phyloP scores from a whole-genome alignment of 768 basidiomycete species.

The Pisolithus tinctorius region DNA sequence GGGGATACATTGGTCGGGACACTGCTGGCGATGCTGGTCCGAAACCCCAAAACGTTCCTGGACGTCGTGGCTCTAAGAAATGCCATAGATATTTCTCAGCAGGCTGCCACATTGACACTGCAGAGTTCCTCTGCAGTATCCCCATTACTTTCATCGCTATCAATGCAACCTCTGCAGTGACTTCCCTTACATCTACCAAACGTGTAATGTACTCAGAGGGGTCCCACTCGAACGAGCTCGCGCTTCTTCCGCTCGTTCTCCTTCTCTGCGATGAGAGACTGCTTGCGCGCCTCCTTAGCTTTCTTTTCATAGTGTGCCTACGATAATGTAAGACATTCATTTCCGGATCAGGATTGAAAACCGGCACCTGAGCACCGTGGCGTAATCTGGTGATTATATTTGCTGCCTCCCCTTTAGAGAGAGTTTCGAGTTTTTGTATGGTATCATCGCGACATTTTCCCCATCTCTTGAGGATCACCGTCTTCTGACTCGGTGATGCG shows the following conservation, averaged over 20 bases:
- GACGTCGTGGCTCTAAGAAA: conserved; percentile 37
- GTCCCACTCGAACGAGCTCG: conserved; percentile 58
- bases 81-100: conserved; percentile 52
- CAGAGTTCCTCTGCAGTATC: conserved; percentile 58
- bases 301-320: conserved; percentile 56
- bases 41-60: conserved; percentile 38
- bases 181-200: background rate
- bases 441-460: conserved; percentile 20
- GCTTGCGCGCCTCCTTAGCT: conserved; percentile 34
- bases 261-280: conserved; percentile 31
- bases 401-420: conserved; percentile 78
- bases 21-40: conserved; percentile 59
- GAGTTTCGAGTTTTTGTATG: conserved; percentile 25
- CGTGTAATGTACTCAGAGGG: conserved; percentile 23
- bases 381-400: conserved; percentile 71
- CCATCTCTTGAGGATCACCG: conserved; percentile 50
- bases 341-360: background rate
- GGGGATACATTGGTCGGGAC: conserved; percentile 89
- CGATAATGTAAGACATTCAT: background rate
- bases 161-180: background rate
- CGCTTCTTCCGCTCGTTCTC: conserved; percentile 47
- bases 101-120: conserved; percentile 56
- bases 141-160: conserved; percentile 41
- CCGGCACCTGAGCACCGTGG: conserved; percentile 64
- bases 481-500: conserved; percentile 57